Percentiles rank a stretch among this genome's conserved stretches.
Conservation (phyloP, 306 rosid genomes). For the Myrica gale region DNA sequence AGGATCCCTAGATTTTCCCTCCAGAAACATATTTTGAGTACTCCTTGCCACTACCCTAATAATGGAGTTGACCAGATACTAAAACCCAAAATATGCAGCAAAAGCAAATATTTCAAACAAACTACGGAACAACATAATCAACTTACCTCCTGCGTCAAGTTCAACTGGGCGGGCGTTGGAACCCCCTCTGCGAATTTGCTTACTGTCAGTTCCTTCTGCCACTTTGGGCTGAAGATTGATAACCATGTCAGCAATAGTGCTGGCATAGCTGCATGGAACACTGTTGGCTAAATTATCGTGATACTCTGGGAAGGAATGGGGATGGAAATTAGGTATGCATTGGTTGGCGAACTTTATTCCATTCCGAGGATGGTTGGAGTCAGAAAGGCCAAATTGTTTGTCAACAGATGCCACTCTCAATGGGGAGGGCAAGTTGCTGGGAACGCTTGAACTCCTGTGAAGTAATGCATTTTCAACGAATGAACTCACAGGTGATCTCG, state of each 20-base stretch:
- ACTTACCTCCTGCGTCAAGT: constrained; percentile 62
- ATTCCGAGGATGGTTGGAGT: constrained; percentile 43
- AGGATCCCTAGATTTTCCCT: constrained; percentile 8
- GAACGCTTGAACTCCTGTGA: constrained; percentile 48
- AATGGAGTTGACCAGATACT: not conserved
- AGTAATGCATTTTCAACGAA: constrained; percentile 42
- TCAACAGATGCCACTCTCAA: constrained; percentile 48
- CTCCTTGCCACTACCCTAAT: not conserved
- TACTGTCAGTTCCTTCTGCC: constrained; percentile 49
- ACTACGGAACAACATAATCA: constrained; percentile 18
- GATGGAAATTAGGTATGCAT: constrained; percentile 50
- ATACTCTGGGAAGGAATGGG: constrained; percentile 73
- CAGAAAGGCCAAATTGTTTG: constrained; percentile 36
- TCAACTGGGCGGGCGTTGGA: constrained; percentile 53
- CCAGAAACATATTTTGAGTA: not conserved
- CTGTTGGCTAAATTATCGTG: constrained; percentile 56
- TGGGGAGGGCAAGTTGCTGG: constrained; percentile 35
- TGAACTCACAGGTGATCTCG: constrained; percentile 37
- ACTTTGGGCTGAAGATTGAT: constrained; percentile 49
- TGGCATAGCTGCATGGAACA: constrained; percentile 41
- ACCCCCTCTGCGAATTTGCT: constrained; percentile 47
- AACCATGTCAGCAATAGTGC: constrained; percentile 41
- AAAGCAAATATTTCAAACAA: constrained; percentile 17
- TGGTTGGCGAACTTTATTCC: constrained; percentile 41
- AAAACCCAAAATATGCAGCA: not conserved